phyloP scores from a whole-genome alignment of 75 land plant species.

The Sequoiadendron giganteum region DNA sequence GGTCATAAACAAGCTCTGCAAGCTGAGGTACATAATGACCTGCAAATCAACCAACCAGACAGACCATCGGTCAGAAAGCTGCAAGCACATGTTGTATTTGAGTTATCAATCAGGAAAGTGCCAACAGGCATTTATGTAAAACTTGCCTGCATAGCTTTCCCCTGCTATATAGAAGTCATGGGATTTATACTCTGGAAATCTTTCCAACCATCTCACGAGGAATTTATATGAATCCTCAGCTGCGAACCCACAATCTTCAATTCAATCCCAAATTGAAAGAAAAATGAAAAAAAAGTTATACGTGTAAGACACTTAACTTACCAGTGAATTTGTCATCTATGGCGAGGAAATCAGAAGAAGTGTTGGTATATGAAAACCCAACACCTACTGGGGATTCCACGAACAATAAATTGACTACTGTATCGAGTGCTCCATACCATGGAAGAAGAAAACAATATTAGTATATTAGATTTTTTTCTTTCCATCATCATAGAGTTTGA shows the following conservation, averaged over 20 bases:
- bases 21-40: conserved; percentile 77
- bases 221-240: conserved; percentile 71
- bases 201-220: conserved; percentile 64
- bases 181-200: conserved; percentile 62
- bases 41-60: conserved; percentile 16
- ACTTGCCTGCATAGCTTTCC: conserved; percentile 85
- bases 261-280: not conserved
- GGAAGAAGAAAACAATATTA: not conserved
- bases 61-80: not conserved
- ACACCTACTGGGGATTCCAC: conserved; percentile 6
- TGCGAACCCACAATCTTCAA: conserved; percentile 9
- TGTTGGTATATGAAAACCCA: conserved; percentile 9
- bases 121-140: not conserved
- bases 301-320: not conserved
- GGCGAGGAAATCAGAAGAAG: not conserved
- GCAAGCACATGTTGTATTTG: not conserved
- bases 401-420: not conserved
- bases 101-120: not conserved
- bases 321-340: conserved; percentile 3
- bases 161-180: conserved; percentile 78
- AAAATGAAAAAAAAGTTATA: not conserved
- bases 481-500: too few relatives aligned
- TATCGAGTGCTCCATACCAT: not conserved
- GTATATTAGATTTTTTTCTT: too few relatives aligned
- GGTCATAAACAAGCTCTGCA: conserved; percentile 51